Base-by-base conservation (phyloP, 805 yeast genomes). In the Candida suzukii region DNA sequence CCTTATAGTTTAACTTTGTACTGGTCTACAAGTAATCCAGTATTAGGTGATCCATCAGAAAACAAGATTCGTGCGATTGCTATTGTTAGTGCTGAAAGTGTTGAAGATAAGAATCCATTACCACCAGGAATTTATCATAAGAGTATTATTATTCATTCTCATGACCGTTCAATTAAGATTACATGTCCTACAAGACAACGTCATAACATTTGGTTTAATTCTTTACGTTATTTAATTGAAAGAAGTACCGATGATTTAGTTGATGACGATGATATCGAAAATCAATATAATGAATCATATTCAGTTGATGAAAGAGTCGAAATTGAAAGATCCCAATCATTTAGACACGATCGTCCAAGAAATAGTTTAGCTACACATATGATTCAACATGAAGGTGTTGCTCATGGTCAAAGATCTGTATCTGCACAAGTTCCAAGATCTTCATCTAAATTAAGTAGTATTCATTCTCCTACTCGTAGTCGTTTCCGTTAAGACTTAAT, bases 141-240 rank as follows among this genome's bases (percentile, higher is more conserved):
- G 71, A 80, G 93, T 54, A 82, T 91, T 40, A 60, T 90, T 38
- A 76, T 93, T 31, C 81, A 73, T 43, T 79, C 95, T 2, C 52
- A 56, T 17, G 76, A 75, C 34, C 75, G 82, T 40, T 66, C 76
- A 4, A 64, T 91, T 49, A 86, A 81, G 61, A 67, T 91, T 40
- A 91, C 98, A 0, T 90, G 97, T 63, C 80, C 93, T 7, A 85
- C 88, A 1, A 74, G 93, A 55, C 82, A 80, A 48, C 77, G 96
- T 35, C 98, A 91, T 59, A 86, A 86, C 54, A 79, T 88, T 31
- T 91, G 99, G 99, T 82, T 72, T 59, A 83, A 86, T 53, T 85
- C 96, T 0, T 67, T 91, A 46, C 73, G 83, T 41, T 90, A 83
- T 56, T 63, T 90, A 63, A 64, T 88, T 30, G 81, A 79, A 55